These are phyloP conservation scores for Pyricularia sp. DNA, from an alignment of 2,329 filamentous ascomycete genomes.

Conservation along the genomic window DNA sequence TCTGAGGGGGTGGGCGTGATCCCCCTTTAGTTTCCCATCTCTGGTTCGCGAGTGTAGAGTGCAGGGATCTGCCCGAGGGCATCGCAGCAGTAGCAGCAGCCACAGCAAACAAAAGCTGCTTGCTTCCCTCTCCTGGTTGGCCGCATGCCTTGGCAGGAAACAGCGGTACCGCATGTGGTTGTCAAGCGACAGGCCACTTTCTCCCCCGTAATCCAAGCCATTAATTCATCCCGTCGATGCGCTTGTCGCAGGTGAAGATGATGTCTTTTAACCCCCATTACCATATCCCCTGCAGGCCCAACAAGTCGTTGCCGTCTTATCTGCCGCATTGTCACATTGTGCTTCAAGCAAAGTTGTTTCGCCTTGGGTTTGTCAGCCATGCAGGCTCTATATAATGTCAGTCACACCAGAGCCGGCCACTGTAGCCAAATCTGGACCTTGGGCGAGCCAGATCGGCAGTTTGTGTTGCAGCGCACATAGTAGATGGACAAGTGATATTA, in stretches of 20 bases:
- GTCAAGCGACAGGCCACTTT: neutral
- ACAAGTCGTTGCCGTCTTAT: no score
- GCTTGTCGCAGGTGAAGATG: no score
- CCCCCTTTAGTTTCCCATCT: neutral
- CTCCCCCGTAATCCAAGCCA: neutral
- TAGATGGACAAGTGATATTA: neutral
- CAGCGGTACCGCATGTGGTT: neutral
- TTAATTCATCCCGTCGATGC: no score
- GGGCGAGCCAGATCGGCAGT: neutral
- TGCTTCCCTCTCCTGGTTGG: neutral
- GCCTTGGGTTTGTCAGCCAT: neutral
- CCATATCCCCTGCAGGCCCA: no score
- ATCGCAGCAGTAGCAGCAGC: neutral
- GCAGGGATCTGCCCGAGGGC: neutral
- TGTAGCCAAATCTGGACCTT: neutral
- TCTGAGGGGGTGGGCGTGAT: neutral
- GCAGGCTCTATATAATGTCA: neutral
- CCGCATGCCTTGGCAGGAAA: neutral
- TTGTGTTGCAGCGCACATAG: neutral
- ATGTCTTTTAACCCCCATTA: neutral
- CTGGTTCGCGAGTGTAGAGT: slow-evolving; percentile 9
- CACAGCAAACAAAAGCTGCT: neutral
- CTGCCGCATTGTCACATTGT: neutral
- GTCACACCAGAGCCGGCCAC: neutral
- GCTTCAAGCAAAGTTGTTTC: neutral